Base-by-base conservation (phyloP, 768 basidiomycete genomes). In the Serendipita vermifera region DNA sequence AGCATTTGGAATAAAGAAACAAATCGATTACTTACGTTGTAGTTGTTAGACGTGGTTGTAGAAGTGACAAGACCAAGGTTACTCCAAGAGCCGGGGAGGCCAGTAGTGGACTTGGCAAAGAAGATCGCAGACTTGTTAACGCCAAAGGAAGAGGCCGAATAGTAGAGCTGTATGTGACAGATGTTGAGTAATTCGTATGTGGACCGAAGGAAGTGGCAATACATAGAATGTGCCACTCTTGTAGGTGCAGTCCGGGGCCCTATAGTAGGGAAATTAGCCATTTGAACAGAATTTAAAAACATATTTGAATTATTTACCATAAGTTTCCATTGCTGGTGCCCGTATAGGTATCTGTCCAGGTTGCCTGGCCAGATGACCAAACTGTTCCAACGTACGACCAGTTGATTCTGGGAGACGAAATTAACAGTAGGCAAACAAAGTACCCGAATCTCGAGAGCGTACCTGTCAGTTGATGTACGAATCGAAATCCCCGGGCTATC, bases 111-210 rank as follows among this genome's bases (percentile, higher is more conserved):
- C 58, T 72, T 77, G 1, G 78, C 77, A 2, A 77, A 69, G 65
- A 78, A 79, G 22, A 80, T 77, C 2, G 72, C 79, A 14, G 73
- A 75, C 6, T 75, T 75, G 62, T 76, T 73, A 0, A 75, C 76
- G 15, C 77, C 78, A 61, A 78, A 78, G 48, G 70, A 73, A 1
- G 77, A 78, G 1, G 78, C 77, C 1, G 77, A 65, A 61, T 78
- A 79, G 65, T 77, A 79, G 3, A 78, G 66, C 77, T 78, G 29
- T 5, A n/a, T n/a, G n/a, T n/a, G n/a, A 59, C 22, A 40, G 15
- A 27, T 33, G 26, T 22, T n/a, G 59, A 27, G 59, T 60, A 36
- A 24, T 7, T 38, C 15, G 36, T n/a, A 46, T 43, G 38, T 38
- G n/a, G 14, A n/a, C 17, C 24, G 15, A 11, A 33, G 9, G 22